phyloP scores from a whole-genome alignment of 345 rosid genomes.

The Sonneratia alba region DNA sequence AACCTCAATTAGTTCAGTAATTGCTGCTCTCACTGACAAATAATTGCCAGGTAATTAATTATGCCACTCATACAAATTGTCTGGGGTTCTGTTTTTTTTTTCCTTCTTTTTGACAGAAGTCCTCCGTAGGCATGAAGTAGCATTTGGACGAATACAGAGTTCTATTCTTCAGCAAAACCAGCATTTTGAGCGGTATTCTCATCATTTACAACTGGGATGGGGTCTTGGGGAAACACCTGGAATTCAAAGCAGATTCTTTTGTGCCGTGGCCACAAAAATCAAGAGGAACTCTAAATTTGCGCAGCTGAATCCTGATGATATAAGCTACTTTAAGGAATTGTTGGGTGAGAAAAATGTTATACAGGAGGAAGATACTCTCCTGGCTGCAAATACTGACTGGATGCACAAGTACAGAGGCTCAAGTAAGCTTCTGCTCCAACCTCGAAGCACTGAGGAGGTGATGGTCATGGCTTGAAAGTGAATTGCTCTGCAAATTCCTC shows the following conservation, averaged over 20 bases:
- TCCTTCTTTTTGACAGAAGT: background rate
- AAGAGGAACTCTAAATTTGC: constrained; percentile 64
- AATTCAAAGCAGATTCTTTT: constrained; percentile 32
- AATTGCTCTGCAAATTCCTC: background rate
- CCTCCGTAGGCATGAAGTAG: background rate
- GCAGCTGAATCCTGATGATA: constrained; percentile 50
- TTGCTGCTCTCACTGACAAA: background rate
- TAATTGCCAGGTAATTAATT: background rate
- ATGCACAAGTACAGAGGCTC: constrained; percentile 72
- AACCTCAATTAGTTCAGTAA: background rate
- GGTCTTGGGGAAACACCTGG: constrained; percentile 11
- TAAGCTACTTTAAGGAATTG: constrained; percentile 49
- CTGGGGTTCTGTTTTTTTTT: background rate
- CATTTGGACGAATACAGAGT: background rate
- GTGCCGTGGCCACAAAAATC: constrained; percentile 26
- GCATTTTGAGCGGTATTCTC: background rate
- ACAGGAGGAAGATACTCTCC: constrained; percentile 67
- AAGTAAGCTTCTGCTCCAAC: constrained; percentile 78
- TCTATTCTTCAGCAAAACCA: background rate
- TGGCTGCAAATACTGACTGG: constrained; percentile 85
- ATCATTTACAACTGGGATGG: background rate
- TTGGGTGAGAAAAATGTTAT: constrained; percentile 65
- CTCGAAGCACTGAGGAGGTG: constrained; percentile 70
- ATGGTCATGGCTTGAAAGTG: background rate
- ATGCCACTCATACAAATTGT: background rate